Conservation (phyloP, 768 basidiomycete genomes). For the Agaricus subrufescens region DNA sequence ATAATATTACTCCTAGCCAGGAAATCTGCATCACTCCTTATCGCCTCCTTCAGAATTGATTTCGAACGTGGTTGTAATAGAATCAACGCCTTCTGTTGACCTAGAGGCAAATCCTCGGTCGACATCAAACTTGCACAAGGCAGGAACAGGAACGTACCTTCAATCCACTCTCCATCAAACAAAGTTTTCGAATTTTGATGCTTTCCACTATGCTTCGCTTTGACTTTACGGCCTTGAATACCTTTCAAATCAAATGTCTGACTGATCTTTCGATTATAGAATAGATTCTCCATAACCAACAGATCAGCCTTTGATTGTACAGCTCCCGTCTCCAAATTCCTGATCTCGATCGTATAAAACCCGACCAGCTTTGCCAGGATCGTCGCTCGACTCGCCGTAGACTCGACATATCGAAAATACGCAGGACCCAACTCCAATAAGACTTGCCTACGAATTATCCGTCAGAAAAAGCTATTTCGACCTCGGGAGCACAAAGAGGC, state of each 20-base stretch:
- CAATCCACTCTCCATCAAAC: slow-evolving; percentile 85
- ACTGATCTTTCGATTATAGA: slow-evolving; percentile 61
- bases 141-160: slow-evolving; percentile 38
- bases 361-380: slow-evolving; percentile 77
- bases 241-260: slow-evolving; percentile 84
- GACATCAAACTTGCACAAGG: neutral
- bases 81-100: slow-evolving; percentile 60
- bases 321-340: slow-evolving; percentile 64
- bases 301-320: slow-evolving; percentile 69
- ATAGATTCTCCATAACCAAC: slow-evolving; percentile 83
- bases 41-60: slow-evolving; percentile 61
- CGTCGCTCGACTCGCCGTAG: slow-evolving; percentile 60
- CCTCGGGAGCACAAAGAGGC: slow-evolving; percentile 20
- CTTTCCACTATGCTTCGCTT: slow-evolving; percentile 31
- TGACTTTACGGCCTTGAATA: slow-evolving; percentile 73
- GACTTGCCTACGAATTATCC: slow-evolving; percentile 51
- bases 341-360: slow-evolving; percentile 75
- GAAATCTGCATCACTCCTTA: slow-evolving; percentile 69
- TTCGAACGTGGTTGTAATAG: slow-evolving; percentile 72
- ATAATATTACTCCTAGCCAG: slow-evolving; percentile 74
- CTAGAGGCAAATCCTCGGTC: slow-evolving; percentile 23
- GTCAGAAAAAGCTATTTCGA: neutral
- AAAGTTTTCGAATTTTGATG: slow-evolving; percentile 46
- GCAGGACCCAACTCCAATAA: slow-evolving; percentile 72
- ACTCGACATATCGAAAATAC: slow-evolving; percentile 76